Evolutionary conservation across 768 basidiomycete species (phyloP), one percentile per base, ranked within the genome.

Genomic region (Leccinellum rugosiceps): DNA sequence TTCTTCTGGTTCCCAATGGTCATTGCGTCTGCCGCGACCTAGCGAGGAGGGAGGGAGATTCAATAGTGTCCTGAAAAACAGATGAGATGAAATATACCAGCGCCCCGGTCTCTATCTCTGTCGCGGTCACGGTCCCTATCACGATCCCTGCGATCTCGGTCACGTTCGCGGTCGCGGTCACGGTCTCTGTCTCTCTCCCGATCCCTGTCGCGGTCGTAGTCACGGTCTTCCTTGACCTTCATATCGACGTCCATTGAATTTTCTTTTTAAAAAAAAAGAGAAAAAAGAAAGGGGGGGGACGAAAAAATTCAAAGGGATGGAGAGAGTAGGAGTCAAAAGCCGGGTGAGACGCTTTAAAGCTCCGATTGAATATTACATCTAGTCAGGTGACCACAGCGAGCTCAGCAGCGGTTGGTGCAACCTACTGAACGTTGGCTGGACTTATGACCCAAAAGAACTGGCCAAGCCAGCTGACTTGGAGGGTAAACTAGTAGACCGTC

Each of bases 1-100:
- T 31, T 87, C 80, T n/a, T 83, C 89, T 0, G 90, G 90, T 64
- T 92, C 91, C 90, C 90, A 92, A 63, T 92, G 90, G 72, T 93
- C 90, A 51, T 74, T 73, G 34, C 77, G 74, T 46, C 78, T 69
- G 38, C 77, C 78, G 72, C 69, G 81, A 76, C 64, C 81, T 80
- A 72, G 57, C 35, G 57, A 28, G 11, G 3, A 11, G n/a, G 60
- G 55, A 47, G 15, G 25, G 47, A 38, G 23, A 59, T 38, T 11
- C 4, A 31, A 19, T 31, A 30, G 25, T 11, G 1, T 15, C 6
- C 31, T 9, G 30, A 28, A 54, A 55, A 56, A 54, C 28, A 53
- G 53, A 30, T 21, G 15, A 14, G 38, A 44, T 8, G 35, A 43
- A 32, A 68, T 76, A 26, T 45, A 87, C 88, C 81, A 54, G 77